Conservation (phyloP, 208 protist genomes). For the Trypanosoma mega region DNA sequence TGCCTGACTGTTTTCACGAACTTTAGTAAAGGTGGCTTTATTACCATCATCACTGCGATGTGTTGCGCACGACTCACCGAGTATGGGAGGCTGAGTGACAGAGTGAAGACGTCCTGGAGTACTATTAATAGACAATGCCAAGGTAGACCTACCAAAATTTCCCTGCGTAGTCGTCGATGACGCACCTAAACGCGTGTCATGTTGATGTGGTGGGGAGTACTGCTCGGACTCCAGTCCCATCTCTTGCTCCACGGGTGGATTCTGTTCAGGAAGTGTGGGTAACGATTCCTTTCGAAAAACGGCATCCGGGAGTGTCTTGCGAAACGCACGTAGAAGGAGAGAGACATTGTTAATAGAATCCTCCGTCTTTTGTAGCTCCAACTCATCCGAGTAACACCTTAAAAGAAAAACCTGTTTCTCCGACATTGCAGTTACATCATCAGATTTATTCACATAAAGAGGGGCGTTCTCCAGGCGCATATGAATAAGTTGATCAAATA, state of each 20-base stretch:
- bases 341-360: conserved; percentile 18
- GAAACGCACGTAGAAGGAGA: conserved; percentile 11
- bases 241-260: not conserved
- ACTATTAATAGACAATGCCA: not conserved
- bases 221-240: not conserved
- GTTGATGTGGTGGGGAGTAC: not conserved
- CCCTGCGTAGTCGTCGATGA: too few species aligned
- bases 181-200: too few species aligned
- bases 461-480: conserved; percentile 6
- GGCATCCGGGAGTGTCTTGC: conserved; percentile 13
- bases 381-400: conserved; percentile 3
- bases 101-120: not conserved
- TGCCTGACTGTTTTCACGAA: not conserved
- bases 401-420: conserved; percentile 14
- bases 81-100: not conserved
- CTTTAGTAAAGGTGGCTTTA: not conserved
- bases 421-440: conserved; percentile 5
- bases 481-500: conserved; percentile 9
- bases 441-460: conserved; percentile 12
- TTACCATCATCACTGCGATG: conserved; percentile 1
- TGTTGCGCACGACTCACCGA: not conserved
- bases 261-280: not conserved
- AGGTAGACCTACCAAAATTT: too few species aligned
- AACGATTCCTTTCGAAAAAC: conserved; percentile 12
- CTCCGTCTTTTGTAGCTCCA: conserved; percentile 10